Base-by-base conservation (phyloP, 1,284 basidiomycete species). In the Mycena sp. region DNA sequence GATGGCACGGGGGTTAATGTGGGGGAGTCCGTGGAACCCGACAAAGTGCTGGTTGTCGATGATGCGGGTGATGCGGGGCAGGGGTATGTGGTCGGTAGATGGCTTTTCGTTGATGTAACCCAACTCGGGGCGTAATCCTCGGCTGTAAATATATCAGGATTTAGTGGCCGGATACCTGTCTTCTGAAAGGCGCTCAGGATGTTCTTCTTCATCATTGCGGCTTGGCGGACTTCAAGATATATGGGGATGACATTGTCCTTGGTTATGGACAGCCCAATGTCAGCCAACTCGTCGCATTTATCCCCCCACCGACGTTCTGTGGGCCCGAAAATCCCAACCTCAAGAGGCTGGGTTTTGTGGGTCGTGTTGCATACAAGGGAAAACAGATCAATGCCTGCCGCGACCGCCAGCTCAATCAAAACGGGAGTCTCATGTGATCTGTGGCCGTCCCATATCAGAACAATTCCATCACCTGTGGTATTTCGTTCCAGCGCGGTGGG, bases 231-330 rank as follows among this genome's bases (percentile, higher is more conserved):
- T 5, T 49, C 51, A 58, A 72, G 69, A 43, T 76, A 76, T 12
- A 76, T 69, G 7, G 68, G 56, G 23, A 75, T 64, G 12, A 74
- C 75, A 19, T 77, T 72, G 0, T 77, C 73, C 2, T 58, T 71
- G 16, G 78, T 78, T 23, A 81, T 70, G 0, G 79, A 72, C 0
- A 32, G 38, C 10, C 41, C 37, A 16, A 43, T 49, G 14, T 53
- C 51, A 10, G 51, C 51, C 38, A 53, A 29, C 30, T 53, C 38
- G 41, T 53, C 51, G 29, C 51, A 53, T 30, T 53, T 53, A 16
- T 53, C 37, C 6, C 51, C 51, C 51, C 51, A 53, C 11, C 21
- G 12, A 14, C 51, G 37, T 16, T 53, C 51, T 21, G 38, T 53
- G 23, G 67, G 65, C 14, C 58, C 66, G 35, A 65, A 69, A 21